Evolutionary conservation across 768 basidiomycete genomes (phyloP).

Genomic region (Leccinum rimulosum): DNA sequence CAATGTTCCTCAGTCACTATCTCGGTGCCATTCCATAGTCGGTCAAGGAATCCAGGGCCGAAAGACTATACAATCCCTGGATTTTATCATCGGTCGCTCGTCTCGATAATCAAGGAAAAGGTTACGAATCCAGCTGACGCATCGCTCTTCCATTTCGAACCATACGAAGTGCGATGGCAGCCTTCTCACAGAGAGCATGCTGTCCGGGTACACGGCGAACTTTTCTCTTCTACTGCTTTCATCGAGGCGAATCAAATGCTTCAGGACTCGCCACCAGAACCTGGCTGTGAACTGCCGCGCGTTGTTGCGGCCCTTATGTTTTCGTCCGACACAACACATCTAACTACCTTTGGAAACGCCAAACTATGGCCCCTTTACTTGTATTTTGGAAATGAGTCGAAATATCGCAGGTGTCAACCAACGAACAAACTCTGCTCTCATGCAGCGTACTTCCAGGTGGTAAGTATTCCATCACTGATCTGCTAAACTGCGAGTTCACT

Average conservation of each 20-base stretch:
- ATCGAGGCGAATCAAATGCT: not conserved
- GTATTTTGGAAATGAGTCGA: not conserved
- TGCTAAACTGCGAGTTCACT: not conserved
- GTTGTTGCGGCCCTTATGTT: not conserved
- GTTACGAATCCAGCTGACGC: not conserved
- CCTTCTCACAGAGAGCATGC: not conserved
- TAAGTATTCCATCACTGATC: not conserved
- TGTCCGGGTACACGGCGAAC: not conserved
- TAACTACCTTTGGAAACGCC: not conserved
- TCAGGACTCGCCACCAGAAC: not conserved
- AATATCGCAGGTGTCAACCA: not conserved
- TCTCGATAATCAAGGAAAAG: not conserved
- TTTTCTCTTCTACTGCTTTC: not conserved
- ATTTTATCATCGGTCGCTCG: not conserved
- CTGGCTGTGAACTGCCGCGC: not conserved
- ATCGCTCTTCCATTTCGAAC: not conserved
- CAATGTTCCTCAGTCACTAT: not conserved
- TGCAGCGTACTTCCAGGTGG: not conserved
- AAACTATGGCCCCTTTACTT: not conserved
- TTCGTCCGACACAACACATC: not conserved
- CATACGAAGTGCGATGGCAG: not conserved
- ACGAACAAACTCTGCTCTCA: not conserved
- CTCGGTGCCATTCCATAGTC: not conserved
- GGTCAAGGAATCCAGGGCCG: not conserved
- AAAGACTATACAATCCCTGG: not conserved